Evolutionary conservation across 805 yeast species (phyloP), one percentile per base, ranked within the genome.

Genomic region (Yarrowia sp.): DNA sequence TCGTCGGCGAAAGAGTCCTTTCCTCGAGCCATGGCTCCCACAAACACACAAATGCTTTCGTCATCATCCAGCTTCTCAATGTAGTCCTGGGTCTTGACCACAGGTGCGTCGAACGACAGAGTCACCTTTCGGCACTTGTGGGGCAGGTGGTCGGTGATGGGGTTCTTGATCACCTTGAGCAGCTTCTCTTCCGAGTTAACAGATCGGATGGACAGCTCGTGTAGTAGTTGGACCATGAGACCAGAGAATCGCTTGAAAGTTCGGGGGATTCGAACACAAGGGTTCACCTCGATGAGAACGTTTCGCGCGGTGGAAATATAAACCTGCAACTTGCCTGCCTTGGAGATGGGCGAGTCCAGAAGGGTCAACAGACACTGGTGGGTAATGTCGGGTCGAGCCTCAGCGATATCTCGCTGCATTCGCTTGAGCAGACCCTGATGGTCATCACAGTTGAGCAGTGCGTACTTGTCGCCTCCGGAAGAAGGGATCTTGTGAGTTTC

Each of bases 11-110:
- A 95, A 71, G 86, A 92, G 77, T 95, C 99, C 75, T 88, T 89
- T 73, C 99, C 99, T 76, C 98, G 87, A 21, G 99, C 99, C 97
- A 95, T 95, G 52, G 99, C 97, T 74, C 99, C 99, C 52, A 95
- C 98, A 77, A 95, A 95, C 28, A 95, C 98, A 82, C 99, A 95
- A 70, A 95, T 87, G 73, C 96, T 89, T 79, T 95, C 97, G 73
- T 90, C 96, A 2, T 85, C 86, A 70, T 86, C 96, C 70, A 95
- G 79, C 66, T 87, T 87, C 17, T 75, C 76, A 41, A 92, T 92
- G 74, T 90, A 92, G 73, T 92, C 97, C 76, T 91, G 96, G 4
- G 91, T 97, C 70, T 92, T 83, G 69, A 84, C 84, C 59, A 93
- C 90, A 67, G 89, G 87, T 16, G 98, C 96, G 74, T 95, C 98